Evolutionary conservation across 352 stramenopile genomes (phyloP), one percentile per base, ranked within the genome.

Genomic region (Globisporangium nodosum): DNA sequence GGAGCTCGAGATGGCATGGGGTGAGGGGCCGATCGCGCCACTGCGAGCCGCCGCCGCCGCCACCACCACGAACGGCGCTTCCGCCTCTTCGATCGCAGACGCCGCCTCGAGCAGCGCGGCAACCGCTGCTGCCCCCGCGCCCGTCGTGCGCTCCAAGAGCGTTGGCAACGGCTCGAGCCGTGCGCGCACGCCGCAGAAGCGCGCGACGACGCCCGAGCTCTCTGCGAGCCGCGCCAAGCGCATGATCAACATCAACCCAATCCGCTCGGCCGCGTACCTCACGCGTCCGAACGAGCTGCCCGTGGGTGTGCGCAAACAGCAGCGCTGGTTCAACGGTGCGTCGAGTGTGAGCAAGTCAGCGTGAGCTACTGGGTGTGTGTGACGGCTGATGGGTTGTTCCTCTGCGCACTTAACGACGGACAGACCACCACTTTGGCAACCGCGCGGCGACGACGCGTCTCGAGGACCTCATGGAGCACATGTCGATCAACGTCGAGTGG

Each of bases 381-480:
- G 49, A 11, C 30, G 5, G 45, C 39, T 52, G 31, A 16, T 20
- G 35, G 9, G 16, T 43, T 56, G 30, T 18, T 11, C 12, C 13
- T 5, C 12, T 13, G 4, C 3, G 35, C 35, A 40, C 35, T 27
- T 27, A 27, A 27, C 24, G 24, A 27, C 35, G 9, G 35, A 7
- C 40, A 92, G 85, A 94, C 58, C 81, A 94, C 50, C 85, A 94
- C 54, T 89, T 94, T 62, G 85, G 81, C 46, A 92, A 94, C 65
- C 74, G 79, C 56, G 69, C 71, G 11, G 82, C 80, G 8, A 84
- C 82, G 3, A 89, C 80, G 20, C 66, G 78, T 24, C 57, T 94
- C 31, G 85, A 94, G 50, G 85, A 94, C 52, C 66, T 94, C 43
- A 90, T 94, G 85, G 80, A 94, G 62, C 85, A 94, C 74, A 90